A percentile compares a stretch with the other conserved stretches of the same genome.
Conservation (phyloP, 2,329 filamentous ascomycete species). For the Juglanconis sp. region DNA sequence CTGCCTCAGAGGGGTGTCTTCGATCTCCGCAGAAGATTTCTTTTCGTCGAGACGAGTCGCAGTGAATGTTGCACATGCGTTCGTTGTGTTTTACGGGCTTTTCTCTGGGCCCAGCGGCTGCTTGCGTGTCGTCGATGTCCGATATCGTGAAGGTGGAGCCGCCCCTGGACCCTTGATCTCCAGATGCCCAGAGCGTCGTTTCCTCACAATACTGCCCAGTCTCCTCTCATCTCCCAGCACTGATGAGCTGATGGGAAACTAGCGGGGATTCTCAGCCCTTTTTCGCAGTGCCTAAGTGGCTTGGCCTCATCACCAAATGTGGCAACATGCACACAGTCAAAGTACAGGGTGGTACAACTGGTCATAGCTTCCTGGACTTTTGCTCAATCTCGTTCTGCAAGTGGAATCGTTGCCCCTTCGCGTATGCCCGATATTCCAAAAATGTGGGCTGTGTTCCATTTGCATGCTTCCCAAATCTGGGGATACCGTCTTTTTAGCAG, state of each 20-base stretch:
- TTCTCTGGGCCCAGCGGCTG: background rate
- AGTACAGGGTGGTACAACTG: background rate
- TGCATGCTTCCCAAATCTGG: constrained; percentile 3
- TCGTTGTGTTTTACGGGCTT: background rate
- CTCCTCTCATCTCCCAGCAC: constrained; percentile 1
- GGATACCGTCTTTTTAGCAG: constrained; percentile 11
- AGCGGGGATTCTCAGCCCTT: constrained; percentile 2
- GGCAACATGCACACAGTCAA: background rate
- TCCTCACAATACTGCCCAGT: constrained; percentile 1
- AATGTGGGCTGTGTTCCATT: constrained; percentile 14
- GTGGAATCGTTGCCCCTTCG: constrained; percentile 4
- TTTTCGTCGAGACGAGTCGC: background rate
- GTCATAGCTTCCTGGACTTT: background rate
- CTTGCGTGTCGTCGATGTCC: constrained; percentile 13
- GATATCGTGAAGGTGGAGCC: constrained; percentile 12
- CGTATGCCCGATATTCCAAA: constrained; percentile 6
- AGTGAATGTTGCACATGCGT: background rate
- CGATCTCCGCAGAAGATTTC: background rate
- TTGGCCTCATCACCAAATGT: constrained; percentile 1
- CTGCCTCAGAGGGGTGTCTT: background rate
- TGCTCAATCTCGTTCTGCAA: constrained; percentile 6
- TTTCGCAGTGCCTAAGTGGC: constrained; percentile 3
- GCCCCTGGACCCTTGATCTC: constrained; percentile 13
- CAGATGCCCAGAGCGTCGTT: constrained; percentile 8
- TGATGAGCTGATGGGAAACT: background rate